Conservation (phyloP, 768 basidiomycete species). For the Podaxis carcinomalis region DNA sequence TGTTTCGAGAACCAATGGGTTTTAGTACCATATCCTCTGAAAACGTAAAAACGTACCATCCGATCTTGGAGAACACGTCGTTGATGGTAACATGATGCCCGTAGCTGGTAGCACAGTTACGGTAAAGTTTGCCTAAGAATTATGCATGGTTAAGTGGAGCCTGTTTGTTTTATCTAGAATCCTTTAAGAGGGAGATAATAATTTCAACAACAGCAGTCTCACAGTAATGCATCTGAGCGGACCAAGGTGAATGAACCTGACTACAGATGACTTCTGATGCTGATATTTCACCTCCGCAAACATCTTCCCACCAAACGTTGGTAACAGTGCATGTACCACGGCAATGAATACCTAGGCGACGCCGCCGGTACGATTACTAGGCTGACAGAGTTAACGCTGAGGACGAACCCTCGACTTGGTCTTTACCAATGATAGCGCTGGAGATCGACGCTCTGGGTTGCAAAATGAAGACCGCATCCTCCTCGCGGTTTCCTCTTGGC, state of each 20-base stretch:
- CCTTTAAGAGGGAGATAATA: neutral
- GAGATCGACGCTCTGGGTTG: slow-evolving; percentile 24
- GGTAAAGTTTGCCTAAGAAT: slow-evolving; percentile 22
- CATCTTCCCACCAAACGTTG: slow-evolving; percentile 28
- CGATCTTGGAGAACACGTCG: slow-evolving; percentile 23
- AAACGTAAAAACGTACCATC: slow-evolving; percentile 18
- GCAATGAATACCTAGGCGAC: slow-evolving; percentile 21
- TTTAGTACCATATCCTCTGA: neutral
- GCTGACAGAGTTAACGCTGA: neutral
- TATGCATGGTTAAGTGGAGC: slow-evolving; percentile 6
- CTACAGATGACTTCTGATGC: neutral
- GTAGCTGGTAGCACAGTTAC: slow-evolving; percentile 21
- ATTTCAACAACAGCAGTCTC: slow-evolving; percentile 5
- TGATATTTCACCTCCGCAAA: slow-evolving; percentile 21
- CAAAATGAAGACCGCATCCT: slow-evolving; percentile 23
- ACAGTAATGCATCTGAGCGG: slow-evolving; percentile 3
- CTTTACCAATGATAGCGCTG: slow-evolving; percentile 24
- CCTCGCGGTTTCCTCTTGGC: slow-evolving; percentile 23
- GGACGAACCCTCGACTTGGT: slow-evolving; percentile 22
- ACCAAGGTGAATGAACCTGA: slow-evolving; percentile 13
- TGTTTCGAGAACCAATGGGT: neutral
- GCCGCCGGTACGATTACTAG: neutral
- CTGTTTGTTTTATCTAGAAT: slow-evolving; percentile 24
- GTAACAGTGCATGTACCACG: slow-evolving; percentile 26
- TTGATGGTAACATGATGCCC: slow-evolving; percentile 21